phyloP scores from a whole-genome alignment of 1,284 basidiomycete genomes.

The Erythrobasidium hasegawianum region DNA sequence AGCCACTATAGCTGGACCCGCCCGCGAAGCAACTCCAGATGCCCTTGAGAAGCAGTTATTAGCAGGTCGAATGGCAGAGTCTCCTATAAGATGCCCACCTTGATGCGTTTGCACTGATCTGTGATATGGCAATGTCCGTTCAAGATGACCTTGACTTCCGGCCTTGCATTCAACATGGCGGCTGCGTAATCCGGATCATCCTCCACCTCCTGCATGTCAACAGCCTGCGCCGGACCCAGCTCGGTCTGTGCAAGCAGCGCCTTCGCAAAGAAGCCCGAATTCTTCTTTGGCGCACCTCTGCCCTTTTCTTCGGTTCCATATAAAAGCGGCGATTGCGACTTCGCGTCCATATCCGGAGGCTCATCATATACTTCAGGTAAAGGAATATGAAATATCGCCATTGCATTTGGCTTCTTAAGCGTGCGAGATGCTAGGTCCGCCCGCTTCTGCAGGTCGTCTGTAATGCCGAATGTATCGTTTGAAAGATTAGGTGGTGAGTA shows the following conservation, averaged over 20 bases:
- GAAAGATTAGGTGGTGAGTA: constrained; percentile 29
- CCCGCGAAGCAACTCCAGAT: constrained; percentile 95
- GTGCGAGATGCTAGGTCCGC: neutral
- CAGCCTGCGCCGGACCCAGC: constrained; percentile 41
- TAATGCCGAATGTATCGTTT: constrained; percentile 26
- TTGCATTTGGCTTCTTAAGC: constrained; percentile 37
- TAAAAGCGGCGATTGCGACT: constrained; percentile 61
- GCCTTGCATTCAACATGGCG: constrained; percentile 44
- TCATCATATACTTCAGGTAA: constrained; percentile 57
- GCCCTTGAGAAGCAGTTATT: constrained; percentile 75
- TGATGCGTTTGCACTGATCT: constrained; percentile 1
- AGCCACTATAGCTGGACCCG: constrained; percentile 59
- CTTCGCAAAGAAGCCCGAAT: constrained; percentile 74
- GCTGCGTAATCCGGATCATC: constrained; percentile 48
- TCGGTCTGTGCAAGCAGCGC: constrained; percentile 63
- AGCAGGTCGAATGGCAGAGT: too few species aligned
- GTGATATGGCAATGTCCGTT: constrained; percentile 62
- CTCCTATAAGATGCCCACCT: too few species aligned
- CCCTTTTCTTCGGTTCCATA: constrained; percentile 65
- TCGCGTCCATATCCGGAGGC: constrained; percentile 51
- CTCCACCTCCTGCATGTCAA: constrained; percentile 54
- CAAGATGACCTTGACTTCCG: constrained; percentile 61
- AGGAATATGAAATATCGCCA: constrained; percentile 92
- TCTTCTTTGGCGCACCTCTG: constrained; percentile 64
- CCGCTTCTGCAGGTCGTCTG: constrained; percentile 1